Evolutionary conservation across 129 eudicot species (phyloP).

Genomic region (Artemisia tridentata): DNA sequence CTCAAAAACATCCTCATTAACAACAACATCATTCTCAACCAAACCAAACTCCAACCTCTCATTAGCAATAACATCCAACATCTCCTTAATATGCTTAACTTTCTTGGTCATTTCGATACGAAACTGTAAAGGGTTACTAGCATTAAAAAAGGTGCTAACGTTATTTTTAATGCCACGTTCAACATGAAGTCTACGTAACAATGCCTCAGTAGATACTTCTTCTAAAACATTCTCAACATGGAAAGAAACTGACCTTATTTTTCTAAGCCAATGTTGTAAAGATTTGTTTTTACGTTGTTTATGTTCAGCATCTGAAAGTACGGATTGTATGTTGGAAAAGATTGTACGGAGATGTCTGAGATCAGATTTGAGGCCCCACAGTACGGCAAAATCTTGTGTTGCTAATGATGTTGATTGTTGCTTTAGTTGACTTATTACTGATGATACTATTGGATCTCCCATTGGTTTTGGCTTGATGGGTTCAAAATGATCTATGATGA

Average conservation of each 20-base stretch:
- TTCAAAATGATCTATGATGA: background rate
- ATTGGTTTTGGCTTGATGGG: background rate
- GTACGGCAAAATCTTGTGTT: slow-evolving; percentile 34
- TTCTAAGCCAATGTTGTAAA: slow-evolving; percentile 32
- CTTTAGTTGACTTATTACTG: slow-evolving; percentile 29
- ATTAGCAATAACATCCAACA: slow-evolving; percentile 25
- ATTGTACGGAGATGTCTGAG: slow-evolving; percentile 31
- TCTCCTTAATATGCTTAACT: slow-evolving; percentile 30
- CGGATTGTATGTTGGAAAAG: slow-evolving; percentile 30
- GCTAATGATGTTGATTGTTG: slow-evolving; percentile 34
- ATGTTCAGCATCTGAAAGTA: slow-evolving; percentile 29
- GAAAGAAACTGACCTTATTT: slow-evolving; percentile 32
- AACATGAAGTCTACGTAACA: slow-evolving; percentile 34
- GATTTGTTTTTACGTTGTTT: slow-evolving; percentile 31
- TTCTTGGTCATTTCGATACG: slow-evolving; percentile 33
- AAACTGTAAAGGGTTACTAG: slow-evolving; percentile 36
- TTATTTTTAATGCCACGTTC: slow-evolving; percentile 31
- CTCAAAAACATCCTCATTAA: background rate
- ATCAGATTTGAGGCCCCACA: slow-evolving; percentile 43
- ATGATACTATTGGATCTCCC: slow-evolving; percentile 41
- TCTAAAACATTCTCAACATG: slow-evolving; percentile 36
- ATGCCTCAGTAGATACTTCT: slow-evolving; percentile 38
- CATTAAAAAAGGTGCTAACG: slow-evolving; percentile 32
- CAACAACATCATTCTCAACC: slow-evolving; percentile 19
- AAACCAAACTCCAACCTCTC: slow-evolving; percentile 25